A percentile compares a stretch with the other conserved stretches of the same genome.
Evolutionary conservation across 768 basidiomycete genomes (phyloP).

Genomic region (Lactarius vividus): DNA sequence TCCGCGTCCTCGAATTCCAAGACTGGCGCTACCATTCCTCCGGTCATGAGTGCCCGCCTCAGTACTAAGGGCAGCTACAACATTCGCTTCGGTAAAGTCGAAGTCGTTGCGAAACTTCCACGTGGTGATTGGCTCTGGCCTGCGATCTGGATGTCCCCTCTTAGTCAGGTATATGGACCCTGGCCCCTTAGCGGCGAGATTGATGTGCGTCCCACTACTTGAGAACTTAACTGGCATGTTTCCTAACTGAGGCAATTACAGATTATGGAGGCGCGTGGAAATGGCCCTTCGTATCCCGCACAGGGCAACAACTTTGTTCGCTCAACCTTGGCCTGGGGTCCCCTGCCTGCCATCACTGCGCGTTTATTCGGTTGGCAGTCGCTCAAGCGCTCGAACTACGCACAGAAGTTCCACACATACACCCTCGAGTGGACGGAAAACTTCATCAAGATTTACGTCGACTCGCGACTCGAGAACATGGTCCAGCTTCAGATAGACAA

Average conservation of each 20-base stretch:
- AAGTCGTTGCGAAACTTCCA: constrained; percentile 50
- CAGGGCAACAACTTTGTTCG: constrained; percentile 50
- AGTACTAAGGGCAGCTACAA: constrained; percentile 47
- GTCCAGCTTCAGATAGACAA: constrained; percentile 48
- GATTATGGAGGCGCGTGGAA: constrained; percentile 56
- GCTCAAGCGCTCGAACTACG: constrained; percentile 46
- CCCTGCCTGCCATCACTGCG: constrained; percentile 41
- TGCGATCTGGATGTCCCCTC: constrained; percentile 48
- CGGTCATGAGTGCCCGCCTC: constrained; percentile 53
- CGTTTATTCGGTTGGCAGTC: constrained; percentile 45
- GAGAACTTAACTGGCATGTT: background rate
- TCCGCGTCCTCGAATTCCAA: constrained; percentile 42
- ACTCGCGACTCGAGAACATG: constrained; percentile 50
- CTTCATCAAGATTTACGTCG: constrained; percentile 55
- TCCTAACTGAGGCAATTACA: constrained; percentile 28
- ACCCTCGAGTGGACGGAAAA: constrained; percentile 58
- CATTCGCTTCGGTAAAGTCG: constrained; percentile 57
- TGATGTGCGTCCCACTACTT: constrained; percentile 42
- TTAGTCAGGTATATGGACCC: constrained; percentile 43
- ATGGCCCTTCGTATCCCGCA: constrained; percentile 40
- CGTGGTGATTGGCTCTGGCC: constrained; percentile 46
- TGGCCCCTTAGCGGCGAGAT: constrained; percentile 61
- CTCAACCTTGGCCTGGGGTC: constrained; percentile 69
- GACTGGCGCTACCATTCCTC: constrained; percentile 44
- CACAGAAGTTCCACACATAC: constrained; percentile 51